Evolutionary conservation across 768 basidiomycete genomes (phyloP), one percentile per base, ranked within the genome.

Genomic region (Hirschioporus abietinus): DNA sequence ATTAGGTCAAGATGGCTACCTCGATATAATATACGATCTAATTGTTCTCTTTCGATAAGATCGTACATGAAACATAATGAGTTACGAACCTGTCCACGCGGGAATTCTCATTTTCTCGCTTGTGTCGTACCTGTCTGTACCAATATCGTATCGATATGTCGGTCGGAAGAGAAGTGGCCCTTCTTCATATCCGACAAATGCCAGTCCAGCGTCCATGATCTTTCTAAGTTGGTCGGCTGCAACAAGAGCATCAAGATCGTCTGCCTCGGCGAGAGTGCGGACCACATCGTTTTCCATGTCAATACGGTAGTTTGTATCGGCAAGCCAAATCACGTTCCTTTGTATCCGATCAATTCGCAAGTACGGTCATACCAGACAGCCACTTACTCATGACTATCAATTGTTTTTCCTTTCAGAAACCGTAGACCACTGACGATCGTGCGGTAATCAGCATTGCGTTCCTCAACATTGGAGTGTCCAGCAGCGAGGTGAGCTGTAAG

Each of bases 61-160:
- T 35, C 58, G 35, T 34, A 4, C 4, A 63, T 26, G 57, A 23
- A 24, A 52, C 30, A 66, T 36, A 18, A 30, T n/a, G 52, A 34
- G 52, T 64, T 26, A 69, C 84, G 67, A 66, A 95, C 95, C 95
- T 71, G 96, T 99, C 96, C 96, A 99, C 20, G 96, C 94, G 6
- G 97, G 97, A 73, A 97, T 90, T 26, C 97, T 86, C 84, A 89
- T 87, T 80, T 99, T 99, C 77, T 99, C 97, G 74, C 93, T 92
- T 17, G 93, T 91, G 75, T 99, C 97, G 74, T 98, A 99, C 62
- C 82, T 82, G 68, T 97, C 91, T 9, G 95, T 88, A 10, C 88
- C 86, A 7, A 89, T 73, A 73, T 91, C 88, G 73, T 96, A 99
- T 69, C 93, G 92, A 79, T 99, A 99, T 1, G 96, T 99, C 8